These are phyloP conservation scores for Penicillium sp. DNA, from an alignment of 2,329 filamentous ascomycete genomes.

Conservation along the genomic window DNA sequence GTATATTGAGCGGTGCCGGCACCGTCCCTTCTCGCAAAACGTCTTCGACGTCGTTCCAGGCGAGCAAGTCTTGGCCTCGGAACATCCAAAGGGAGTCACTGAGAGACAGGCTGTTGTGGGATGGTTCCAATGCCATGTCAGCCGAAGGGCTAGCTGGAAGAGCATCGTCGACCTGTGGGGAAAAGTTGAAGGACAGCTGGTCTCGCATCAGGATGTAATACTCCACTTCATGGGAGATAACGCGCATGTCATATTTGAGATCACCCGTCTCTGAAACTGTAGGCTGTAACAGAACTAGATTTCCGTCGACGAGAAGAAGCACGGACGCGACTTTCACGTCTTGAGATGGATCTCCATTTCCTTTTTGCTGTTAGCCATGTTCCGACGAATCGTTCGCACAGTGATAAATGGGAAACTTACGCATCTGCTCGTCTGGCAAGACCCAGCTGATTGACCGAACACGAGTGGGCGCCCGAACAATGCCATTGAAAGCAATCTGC, in stretches of 20 bases:
- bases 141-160: conserved; percentile 52
- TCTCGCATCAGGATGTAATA: conserved; percentile 93
- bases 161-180: conserved; percentile 49
- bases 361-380: conserved; percentile 35
- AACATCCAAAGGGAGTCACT: conserved; percentile 93
- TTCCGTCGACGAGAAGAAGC: conserved; percentile 94
- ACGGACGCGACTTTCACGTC: conserved; percentile 94
- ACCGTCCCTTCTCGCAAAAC: conserved; percentile 76
- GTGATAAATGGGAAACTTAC: conserved; percentile 45
- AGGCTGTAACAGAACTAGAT: conserved; percentile 87
- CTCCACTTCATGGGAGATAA: conserved; percentile 93
- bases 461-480: conserved; percentile 87
- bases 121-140: conserved; percentile 46
- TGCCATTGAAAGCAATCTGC: conserved; percentile 95
- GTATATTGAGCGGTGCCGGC: conserved; percentile 72
- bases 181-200: conserved; percentile 59
- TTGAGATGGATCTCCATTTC: conserved; percentile 89
- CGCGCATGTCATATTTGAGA: conserved; percentile 96
- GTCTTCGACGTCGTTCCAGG: conserved; percentile 87
- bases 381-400: not conserved
- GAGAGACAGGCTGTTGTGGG: conserved; percentile 58
- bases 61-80: conserved; percentile 79
- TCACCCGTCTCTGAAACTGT: conserved; percentile 78
- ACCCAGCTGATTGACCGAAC: conserved; percentile 96
- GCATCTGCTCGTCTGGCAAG: conserved; percentile 82